Conservation (phyloP, 2,329 filamentous ascomycete genomes). For the Furcasterigmium sp. region DNA sequence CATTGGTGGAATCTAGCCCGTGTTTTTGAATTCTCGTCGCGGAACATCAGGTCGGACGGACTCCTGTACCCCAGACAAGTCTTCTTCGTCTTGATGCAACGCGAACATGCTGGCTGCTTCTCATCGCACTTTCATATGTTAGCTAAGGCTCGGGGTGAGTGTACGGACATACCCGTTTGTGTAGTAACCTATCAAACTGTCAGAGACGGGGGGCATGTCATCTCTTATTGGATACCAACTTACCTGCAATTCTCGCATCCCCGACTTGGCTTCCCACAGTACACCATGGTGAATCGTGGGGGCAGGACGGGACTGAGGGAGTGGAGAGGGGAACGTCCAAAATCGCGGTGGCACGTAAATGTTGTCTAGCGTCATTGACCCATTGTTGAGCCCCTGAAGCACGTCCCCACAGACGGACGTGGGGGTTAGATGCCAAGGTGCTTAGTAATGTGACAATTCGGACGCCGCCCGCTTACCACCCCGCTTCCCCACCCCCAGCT, state of each 20-base stretch:
- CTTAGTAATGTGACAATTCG: too few species aligned
- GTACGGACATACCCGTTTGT: slow-evolving; percentile 6
- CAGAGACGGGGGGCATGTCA: not conserved
- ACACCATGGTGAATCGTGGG: slow-evolving; percentile 5
- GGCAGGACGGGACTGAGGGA: too few species aligned
- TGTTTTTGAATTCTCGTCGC: slow-evolving; percentile 4
- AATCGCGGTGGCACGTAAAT: too few species aligned
- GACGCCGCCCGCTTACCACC: too few species aligned
- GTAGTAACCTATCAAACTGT: slow-evolving; percentile 4
- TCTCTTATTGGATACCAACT: not conserved
- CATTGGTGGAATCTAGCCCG: slow-evolving; percentile 1
- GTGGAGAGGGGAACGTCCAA: too few species aligned
- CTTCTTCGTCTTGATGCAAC: slow-evolving; percentile 5
- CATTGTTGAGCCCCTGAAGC: too few species aligned
- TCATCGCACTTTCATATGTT: slow-evolving; percentile 8
- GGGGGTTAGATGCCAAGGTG: too few species aligned
- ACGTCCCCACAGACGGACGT: too few species aligned
- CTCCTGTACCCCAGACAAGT: slow-evolving; percentile 7
- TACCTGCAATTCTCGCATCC: slow-evolving; percentile 11
- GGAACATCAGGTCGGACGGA: slow-evolving; percentile 6
- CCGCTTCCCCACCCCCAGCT: too few species aligned
- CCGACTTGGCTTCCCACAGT: slow-evolving; percentile 9
- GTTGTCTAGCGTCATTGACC: too few species aligned
- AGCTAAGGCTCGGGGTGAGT: not conserved
- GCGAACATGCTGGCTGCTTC: slow-evolving; percentile 7